Percentiles rank a stretch among this genome's conserved stretches.
Evolutionary conservation across 1,139 yeast species (phyloP).

Genomic region (Debaryomyces udenii): DNA sequence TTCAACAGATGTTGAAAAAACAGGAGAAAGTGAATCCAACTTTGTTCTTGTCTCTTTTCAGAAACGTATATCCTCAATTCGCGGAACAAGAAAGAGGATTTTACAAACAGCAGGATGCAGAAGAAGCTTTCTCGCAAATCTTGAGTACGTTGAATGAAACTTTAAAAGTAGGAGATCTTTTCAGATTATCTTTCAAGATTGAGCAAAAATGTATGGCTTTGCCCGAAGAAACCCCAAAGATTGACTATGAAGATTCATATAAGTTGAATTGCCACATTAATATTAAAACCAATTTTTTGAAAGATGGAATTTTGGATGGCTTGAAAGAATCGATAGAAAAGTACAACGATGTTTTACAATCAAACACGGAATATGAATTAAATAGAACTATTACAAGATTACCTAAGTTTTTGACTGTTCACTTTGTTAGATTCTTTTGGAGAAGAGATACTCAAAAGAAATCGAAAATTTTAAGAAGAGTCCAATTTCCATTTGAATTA

Average conservation of each 20-base stretch:
- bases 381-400: slow-evolving; percentile 71
- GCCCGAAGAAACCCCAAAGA: slow-evolving; percentile 54
- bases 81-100: slow-evolving; percentile 75
- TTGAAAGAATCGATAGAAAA: slow-evolving; percentile 79
- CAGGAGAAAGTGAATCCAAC: slow-evolving; percentile 59
- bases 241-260: slow-evolving; percentile 55
- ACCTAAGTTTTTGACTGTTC: slow-evolving; percentile 88
- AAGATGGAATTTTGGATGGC: slow-evolving; percentile 80
- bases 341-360: slow-evolving; percentile 66
- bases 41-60: slow-evolving; percentile 62
- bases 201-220: slow-evolving; percentile 62
- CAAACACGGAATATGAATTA: slow-evolving; percentile 71
- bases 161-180: slow-evolving; percentile 56
- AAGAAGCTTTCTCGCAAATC: slow-evolving; percentile 88
- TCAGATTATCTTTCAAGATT: slow-evolving; percentile 67
- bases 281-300: slow-evolving; percentile 80
- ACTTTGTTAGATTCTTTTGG: slow-evolving; percentile 95
- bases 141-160: slow-evolving; percentile 55
- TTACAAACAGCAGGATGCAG: slow-evolving; percentile 96
- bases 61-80: slow-evolving; percentile 82
- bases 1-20: slow-evolving; percentile 49
- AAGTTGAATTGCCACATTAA: slow-evolving; percentile 90
- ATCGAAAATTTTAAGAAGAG: slow-evolving; percentile 91
- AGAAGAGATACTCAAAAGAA: slow-evolving; percentile 88
- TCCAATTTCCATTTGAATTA: slow-evolving; percentile 89